Evolutionary conservation across 257 asterid species (phyloP), one percentile per base, ranked within the genome.

Genomic region (Nicotiana noctiflora): DNA sequence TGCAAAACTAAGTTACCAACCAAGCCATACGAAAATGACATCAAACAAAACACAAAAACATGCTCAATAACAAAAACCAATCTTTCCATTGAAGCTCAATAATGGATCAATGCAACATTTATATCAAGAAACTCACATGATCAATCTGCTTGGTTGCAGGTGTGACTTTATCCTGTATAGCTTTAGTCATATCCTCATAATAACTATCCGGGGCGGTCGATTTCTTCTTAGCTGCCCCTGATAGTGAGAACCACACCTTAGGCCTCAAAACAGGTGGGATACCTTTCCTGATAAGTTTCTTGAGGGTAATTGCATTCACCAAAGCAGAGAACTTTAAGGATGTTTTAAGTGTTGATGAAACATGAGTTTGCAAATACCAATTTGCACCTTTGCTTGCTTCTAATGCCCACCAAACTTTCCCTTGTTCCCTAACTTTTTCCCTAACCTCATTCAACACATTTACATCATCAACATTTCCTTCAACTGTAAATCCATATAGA

Each of bases 201-300:
- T 95, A 95, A 81, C 92, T 91, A 15, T 95, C 99, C 3, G 99
- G 99, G 66, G 93, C 99, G 5, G 97, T 95, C 32, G 97, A 93
- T 85, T 94, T 95, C 93, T 95, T 95, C 92, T 94, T 94, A 40
- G 97, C 97, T 37, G 99, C 99, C 4, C 99, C 99, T 1, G 99
- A 95, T 70, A 95, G 84, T 53, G 96, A 83, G 76, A 95, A 92
- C 99, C 99, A 95, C 18, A 93, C 94, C 86, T 90, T 95, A 21
- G 99, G 99, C 88, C 99, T 90, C 76, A 95, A 86, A 87, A 70
- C 90, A n/a, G 97, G 98, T 0, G 99, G 99, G 61, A 95, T 93
- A 1, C 99, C 99, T 81, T 91, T 93, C 84, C 97, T 89, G 80
- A 95, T 91, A 29, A 93, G 95, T 91, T 86, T 90, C 94, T 93